A percentile compares a stretch with the other conserved stretches of the same genome.
Evolutionary conservation across 371 early-diverging fungal species (phyloP).

Genomic region (Haplosporangium sp.): DNA sequence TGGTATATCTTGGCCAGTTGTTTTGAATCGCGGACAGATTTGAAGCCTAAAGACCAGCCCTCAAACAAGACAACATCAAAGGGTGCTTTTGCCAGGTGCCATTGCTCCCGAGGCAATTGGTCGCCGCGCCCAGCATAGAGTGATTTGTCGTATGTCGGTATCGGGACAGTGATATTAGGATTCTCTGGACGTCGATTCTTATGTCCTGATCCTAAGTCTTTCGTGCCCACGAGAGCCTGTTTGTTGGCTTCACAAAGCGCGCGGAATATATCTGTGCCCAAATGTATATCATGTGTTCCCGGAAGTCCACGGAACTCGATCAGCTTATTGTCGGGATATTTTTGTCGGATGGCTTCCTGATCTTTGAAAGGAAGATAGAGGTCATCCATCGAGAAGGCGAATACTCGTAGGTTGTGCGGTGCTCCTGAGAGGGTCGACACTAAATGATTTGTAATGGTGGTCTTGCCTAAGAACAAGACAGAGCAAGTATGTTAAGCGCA

Average conservation of each 20-base stretch:
- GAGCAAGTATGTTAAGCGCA: too few species aligned
- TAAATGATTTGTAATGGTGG: conserved; percentile 71
- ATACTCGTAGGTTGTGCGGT: conserved; percentile 64
- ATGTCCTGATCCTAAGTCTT: neutral
- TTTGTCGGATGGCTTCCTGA: conserved; percentile 65
- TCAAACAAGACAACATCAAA: conserved; percentile 90
- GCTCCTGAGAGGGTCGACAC: conserved; percentile 55
- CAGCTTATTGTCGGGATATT: conserved; percentile 72
- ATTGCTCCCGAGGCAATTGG: conserved; percentile 64
- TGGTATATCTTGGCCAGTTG: conserved; percentile 48
- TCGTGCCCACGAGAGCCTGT: neutral
- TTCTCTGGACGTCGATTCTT: neutral
- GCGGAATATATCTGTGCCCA: conserved; percentile 68
- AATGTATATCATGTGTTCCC: conserved; percentile 88
- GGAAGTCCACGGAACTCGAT: conserved; percentile 85
- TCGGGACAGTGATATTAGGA: conserved; percentile 27
- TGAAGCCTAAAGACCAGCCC: conserved; percentile 95
- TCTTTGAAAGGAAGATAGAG: conserved; percentile 80
- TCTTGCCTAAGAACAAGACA: conserved; percentile 61
- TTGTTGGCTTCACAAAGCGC: conserved; percentile 56
- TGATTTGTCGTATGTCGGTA: conserved; percentile 90
- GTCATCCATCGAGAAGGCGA: conserved; percentile 89
- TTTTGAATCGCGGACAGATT: conserved; percentile 58
- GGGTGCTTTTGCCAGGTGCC: conserved; percentile 67
- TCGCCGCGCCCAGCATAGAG: conserved; percentile 84